Percentiles rank a stretch among this genome's conserved stretches.
Evolutionary conservation across 768 basidiomycete genomes (phyloP).

Genomic region (Punctularia strigosozonata): DNA sequence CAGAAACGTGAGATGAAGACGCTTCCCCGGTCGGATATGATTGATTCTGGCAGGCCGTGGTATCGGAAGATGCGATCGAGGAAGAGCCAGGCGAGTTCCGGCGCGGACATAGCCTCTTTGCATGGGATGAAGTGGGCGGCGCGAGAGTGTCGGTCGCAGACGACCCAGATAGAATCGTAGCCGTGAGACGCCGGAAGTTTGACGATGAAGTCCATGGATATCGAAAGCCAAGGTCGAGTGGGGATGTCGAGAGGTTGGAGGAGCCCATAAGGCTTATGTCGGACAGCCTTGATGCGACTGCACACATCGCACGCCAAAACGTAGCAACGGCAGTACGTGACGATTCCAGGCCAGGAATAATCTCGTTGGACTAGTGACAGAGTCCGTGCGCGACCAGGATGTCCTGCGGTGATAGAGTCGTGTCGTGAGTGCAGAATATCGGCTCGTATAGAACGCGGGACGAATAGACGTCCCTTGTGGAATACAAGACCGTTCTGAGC

Average conservation of each 20-base stretch:
- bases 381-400: neutral
- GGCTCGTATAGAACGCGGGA: constrained; percentile 11
- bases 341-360: constrained; percentile 6
- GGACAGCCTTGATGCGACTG: constrained; percentile 14
- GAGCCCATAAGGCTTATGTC: constrained; percentile 16
- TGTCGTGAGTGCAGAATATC: constrained; percentile 13
- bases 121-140: constrained; percentile 7
- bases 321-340: constrained; percentile 17
- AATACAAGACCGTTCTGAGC: neutral
- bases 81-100: constrained; percentile 7
- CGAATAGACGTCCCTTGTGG: neutral
- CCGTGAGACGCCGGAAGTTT: constrained; percentile 11
- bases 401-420: neutral
- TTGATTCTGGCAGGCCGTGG: constrained; percentile 8
- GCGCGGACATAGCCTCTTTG: constrained; percentile 6
- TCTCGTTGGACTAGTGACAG: neutral
- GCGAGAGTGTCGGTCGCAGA: constrained; percentile 4
- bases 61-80: constrained; percentile 8
- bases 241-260: constrained; percentile 22
- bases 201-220: constrained; percentile 13
- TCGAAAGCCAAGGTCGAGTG: constrained; percentile 6
- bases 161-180: constrained; percentile 9
- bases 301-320: constrained; percentile 19
- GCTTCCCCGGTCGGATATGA: constrained; percentile 22
- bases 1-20: constrained; percentile 19